Conservation (phyloP, 805 yeast species). For the Lachancea waltii region DNA sequence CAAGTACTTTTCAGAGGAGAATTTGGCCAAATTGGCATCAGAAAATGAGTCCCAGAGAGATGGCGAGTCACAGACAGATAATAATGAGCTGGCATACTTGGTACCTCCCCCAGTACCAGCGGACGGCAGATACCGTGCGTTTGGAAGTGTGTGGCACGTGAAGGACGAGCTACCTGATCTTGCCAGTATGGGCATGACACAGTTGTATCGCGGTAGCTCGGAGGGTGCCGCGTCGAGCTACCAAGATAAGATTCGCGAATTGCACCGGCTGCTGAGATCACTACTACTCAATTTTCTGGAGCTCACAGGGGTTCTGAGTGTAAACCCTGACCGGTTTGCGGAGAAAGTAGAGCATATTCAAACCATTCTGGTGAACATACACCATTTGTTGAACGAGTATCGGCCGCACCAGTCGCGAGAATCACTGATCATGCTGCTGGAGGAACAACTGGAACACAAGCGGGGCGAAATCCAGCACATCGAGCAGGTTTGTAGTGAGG, state of each 20-base stretch:
- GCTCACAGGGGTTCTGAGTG: slow-evolving; percentile 67
- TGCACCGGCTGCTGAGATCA: slow-evolving; percentile 75
- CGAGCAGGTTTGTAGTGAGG: slow-evolving; percentile 36
- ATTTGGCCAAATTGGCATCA: slow-evolving; percentile 40
- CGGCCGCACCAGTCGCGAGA: slow-evolving; percentile 95
- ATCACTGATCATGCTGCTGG: slow-evolving; percentile 66
- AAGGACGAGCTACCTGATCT: slow-evolving; percentile 70
- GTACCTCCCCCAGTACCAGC: slow-evolving; percentile 60
- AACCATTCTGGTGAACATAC: slow-evolving; percentile 77
- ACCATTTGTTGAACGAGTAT: slow-evolving; percentile 85
- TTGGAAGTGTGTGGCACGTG: slow-evolving; percentile 84
- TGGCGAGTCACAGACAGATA: slow-evolving; percentile 29
- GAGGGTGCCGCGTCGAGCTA: slow-evolving; percentile 32
- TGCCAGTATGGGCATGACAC: slow-evolving; percentile 68
- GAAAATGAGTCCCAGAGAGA: slow-evolving; percentile 21
- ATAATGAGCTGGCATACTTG: slow-evolving; percentile 46
- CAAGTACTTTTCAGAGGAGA: slow-evolving; percentile 65
- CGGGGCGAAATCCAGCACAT: slow-evolving; percentile 44
- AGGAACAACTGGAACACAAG: slow-evolving; percentile 62
- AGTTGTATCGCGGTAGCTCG: slow-evolving; percentile 43
- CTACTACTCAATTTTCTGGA: slow-evolving; percentile 75
- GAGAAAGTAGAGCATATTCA: slow-evolving; percentile 72
- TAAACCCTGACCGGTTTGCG: slow-evolving; percentile 60
- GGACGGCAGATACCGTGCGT: slow-evolving; percentile 68
- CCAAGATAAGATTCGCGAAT: slow-evolving; percentile 53